Conservation (phyloP, 1,139 yeast species). For the Protomyces lactucae-debilis region DNA sequence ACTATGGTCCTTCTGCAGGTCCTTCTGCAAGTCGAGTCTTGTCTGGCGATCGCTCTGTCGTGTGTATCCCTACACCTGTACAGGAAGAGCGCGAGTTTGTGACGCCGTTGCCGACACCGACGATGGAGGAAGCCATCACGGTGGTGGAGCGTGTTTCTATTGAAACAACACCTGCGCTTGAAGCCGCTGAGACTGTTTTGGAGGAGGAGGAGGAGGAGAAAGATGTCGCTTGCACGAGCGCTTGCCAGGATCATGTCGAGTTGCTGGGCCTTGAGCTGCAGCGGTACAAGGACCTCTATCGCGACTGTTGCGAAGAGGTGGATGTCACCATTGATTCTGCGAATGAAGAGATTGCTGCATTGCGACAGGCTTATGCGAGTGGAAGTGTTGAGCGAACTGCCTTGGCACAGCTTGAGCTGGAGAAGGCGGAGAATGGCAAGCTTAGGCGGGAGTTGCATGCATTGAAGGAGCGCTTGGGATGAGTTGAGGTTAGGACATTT, state of each 20-base stretch:
- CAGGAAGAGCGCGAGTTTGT: not conserved
- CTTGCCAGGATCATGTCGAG: constrained; percentile 7
- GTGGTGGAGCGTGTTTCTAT: not conserved
- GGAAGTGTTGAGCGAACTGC: constrained; percentile 19
- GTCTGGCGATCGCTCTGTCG: not conserved
- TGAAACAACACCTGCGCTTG: not conserved
- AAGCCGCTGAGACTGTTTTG: not conserved
- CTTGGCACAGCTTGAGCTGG: constrained; percentile 9
- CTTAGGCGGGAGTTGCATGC: not conserved
- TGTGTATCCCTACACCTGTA: not conserved
- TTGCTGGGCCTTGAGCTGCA: constrained; percentile 10
- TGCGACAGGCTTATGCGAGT: constrained; percentile 2
- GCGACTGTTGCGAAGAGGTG: constrained; percentile 10
- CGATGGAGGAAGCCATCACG: not conserved
- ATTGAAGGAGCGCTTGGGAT: not conserved
- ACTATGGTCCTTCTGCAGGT: not conserved
- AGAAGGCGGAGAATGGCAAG: constrained; percentile 17
- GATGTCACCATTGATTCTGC: constrained; percentile 23
- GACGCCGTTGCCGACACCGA: not conserved
- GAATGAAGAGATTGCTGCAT: constrained; percentile 15
- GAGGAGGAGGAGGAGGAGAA: not conserved
- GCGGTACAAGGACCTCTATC: constrained; percentile 18
- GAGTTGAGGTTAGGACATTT: no score
- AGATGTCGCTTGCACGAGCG: not conserved
- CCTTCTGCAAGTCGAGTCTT: not conserved